Evolutionary conservation across 306 rosid genomes (phyloP).

Genomic region (Mucuna pruriens): DNA sequence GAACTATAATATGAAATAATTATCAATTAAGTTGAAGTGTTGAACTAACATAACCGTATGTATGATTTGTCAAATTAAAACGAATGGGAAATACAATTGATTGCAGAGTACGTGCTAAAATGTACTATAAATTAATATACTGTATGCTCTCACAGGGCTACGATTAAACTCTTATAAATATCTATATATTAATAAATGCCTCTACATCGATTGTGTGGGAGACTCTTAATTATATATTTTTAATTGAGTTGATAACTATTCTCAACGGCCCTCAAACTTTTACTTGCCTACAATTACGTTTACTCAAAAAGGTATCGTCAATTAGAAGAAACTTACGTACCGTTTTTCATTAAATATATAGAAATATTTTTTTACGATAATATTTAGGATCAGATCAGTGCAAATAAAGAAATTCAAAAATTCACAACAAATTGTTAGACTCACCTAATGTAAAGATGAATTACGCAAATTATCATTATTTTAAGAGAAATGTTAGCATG

Average conservation of each 20-base stretch:
- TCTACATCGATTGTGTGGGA: neutral
- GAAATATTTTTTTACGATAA: neutral
- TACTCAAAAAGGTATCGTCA: neutral
- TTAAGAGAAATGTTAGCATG: too few relatives aligned
- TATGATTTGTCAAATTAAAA: neutral
- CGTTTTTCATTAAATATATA: neutral
- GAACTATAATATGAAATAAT: neutral
- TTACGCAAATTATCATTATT: neutral
- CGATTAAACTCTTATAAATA: neutral
- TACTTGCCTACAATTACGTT: neutral
- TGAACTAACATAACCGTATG: neutral
- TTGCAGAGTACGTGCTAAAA: neutral
- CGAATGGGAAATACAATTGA: neutral
- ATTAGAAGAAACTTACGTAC: neutral
- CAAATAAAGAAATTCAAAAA: neutral
- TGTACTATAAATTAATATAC: neutral
- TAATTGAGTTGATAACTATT: neutral
- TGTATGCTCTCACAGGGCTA: neutral
- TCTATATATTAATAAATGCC: neutral
- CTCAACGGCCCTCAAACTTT: neutral
- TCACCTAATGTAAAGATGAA: neutral
- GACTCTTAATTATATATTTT: neutral
- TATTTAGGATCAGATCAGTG: neutral
- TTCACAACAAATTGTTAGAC: neutral
- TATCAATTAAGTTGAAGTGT: too few relatives aligned